Base-by-base conservation (phyloP, 2,329 filamentous ascomycete species). In the Cercospora berteroae region DNA sequence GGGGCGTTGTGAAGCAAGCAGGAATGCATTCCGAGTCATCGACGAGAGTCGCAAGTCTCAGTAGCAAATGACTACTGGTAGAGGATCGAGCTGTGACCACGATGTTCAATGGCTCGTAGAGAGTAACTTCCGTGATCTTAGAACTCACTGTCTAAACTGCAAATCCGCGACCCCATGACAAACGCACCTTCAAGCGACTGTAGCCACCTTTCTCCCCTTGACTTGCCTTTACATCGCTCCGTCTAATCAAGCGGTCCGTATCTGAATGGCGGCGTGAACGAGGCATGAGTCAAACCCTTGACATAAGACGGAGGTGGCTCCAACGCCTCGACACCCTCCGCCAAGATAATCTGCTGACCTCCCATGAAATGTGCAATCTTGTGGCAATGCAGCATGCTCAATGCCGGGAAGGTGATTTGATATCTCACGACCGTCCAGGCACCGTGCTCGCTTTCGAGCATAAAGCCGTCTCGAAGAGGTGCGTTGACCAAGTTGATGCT, bases 351-450 rank as follows among this genome's bases (percentile, higher is more conserved):
- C 52, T 72, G 70, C 63, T 72, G 70, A 20, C 70, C 70, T n/a
- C 63, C 67, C 42, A 64, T 64, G 27, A 68, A 68, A 60, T 68
- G 67, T 18, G 64, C 63, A 44, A 68, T 68, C 39, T 65, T 60
- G 36, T 68, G 66, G 59, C 70, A 71, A 60, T 70, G 70, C 25
- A 72, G 55, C 70, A 72, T 72, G 52, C 67, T 68, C 65, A 70
- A 64, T 13, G 70, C 70, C 9, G 70, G 69, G 31, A 70, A 70
- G 3, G 67, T 66, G 39, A 72, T 69, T 4, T 63, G 65, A 61
- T 72, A 72, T 23, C 70, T 65, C 18, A 69, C 66, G 12, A 67
- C 66, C 25, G 67, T 69, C 66, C 68, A 72, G 16, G 69, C 68
- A 12, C 71, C 66, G 33, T 56, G 33, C 25, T 66, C 69, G 1